Percentiles rank a stretch among this genome's conserved stretches.
Evolutionary conservation across 352 stramenopile genomes (phyloP).

Genomic region (Phytophthora idaei): DNA sequence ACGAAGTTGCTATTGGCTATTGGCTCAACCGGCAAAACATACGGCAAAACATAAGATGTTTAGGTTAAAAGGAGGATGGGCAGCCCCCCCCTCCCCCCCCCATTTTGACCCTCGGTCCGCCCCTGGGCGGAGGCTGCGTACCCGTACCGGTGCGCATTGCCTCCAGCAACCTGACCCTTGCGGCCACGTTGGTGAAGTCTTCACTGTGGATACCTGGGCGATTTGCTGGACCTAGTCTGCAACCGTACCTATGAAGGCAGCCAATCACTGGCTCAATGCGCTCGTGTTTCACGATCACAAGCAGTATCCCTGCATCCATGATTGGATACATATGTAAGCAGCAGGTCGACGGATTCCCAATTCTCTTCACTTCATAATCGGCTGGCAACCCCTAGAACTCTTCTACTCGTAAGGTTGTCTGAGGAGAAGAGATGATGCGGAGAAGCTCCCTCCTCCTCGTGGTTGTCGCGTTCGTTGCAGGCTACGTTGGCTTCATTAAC

Average conservation of each 20-base stretch:
- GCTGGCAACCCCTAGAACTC: background rate
- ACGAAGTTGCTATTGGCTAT: too few species aligned
- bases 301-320: background rate
- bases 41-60: too few species aligned
- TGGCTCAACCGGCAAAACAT: too few species aligned
- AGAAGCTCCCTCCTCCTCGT: constrained; percentile 4
- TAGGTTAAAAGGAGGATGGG: too few species aligned
- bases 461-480: constrained; percentile 6
- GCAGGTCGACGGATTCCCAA: background rate
- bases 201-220: background rate
- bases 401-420: background rate
- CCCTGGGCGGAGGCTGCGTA: too few species aligned
- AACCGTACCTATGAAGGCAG: constrained; percentile 11
- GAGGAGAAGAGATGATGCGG: constrained; percentile 5
- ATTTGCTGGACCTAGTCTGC: constrained; percentile 5
- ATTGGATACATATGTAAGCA: background rate
- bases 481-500: background rate
- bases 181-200: too few species aligned
- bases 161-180: too few species aligned
- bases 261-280: background rate
- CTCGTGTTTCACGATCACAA: constrained; percentile 1
- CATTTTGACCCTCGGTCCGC: too few species aligned
- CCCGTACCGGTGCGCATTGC: too few species aligned
- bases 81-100: too few species aligned
- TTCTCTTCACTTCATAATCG: constrained; percentile 1